Percentiles rank a stretch among this genome's conserved stretches.
Evolutionary conservation across 164 flowering plant genomes (phyloP).

Genomic region (Litsea cubeba): DNA sequence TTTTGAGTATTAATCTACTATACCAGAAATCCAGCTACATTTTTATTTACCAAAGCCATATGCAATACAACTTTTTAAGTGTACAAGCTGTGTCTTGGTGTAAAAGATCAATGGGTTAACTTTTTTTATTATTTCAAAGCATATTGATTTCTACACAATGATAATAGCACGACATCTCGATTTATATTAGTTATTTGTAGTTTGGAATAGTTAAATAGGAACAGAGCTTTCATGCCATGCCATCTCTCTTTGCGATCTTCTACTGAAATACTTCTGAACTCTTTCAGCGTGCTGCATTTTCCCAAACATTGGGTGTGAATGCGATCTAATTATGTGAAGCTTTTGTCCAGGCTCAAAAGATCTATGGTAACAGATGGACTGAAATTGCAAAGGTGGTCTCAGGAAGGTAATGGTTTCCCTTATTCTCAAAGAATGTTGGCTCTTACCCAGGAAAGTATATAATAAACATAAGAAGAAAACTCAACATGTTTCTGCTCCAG

Average conservation of each 20-base stretch:
- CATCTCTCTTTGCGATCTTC: background rate
- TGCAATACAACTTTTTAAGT: too few species aligned
- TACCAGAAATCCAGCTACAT: background rate
- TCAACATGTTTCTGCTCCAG: background rate
- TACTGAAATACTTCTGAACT: background rate
- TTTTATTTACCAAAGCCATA: background rate
- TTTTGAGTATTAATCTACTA: background rate
- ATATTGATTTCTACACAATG: background rate
- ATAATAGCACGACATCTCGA: background rate
- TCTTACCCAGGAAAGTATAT: background rate
- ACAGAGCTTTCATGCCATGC: background rate
- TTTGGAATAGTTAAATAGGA: background rate
- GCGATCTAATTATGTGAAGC: slow-evolving; percentile 8
- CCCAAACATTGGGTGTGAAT: background rate
- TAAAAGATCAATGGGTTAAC: background rate
- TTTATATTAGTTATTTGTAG: background rate
- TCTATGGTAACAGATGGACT: slow-evolving; percentile 96
- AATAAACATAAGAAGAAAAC: background rate
- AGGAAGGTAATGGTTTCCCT: slow-evolving; percentile 60
- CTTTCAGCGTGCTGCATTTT: background rate
- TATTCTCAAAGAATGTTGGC: background rate
- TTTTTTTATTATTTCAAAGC: background rate
- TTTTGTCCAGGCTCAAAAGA: slow-evolving; percentile 77
- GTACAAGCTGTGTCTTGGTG: background rate
- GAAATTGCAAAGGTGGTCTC: slow-evolving; percentile 98